A percentile compares a stretch with the other conserved stretches of the same genome.
phyloP scores from a whole-genome alignment of 2,329 filamentous ascomycete species.

The Sordariomycetes sp. region DNA sequence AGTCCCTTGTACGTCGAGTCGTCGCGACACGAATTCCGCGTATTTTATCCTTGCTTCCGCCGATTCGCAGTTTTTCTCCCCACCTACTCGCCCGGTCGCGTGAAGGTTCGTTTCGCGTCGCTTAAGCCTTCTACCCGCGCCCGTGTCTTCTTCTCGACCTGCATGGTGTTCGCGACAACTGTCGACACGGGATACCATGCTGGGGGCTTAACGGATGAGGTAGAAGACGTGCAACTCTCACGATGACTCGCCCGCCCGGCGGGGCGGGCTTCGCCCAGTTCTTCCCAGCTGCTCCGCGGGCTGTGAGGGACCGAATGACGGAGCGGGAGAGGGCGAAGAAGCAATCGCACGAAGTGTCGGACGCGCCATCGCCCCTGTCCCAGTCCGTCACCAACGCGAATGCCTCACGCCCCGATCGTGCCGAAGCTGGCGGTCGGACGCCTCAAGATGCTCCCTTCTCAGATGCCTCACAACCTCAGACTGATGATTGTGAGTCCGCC shows the following conservation, averaged over 20 bases:
- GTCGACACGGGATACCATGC: slow-evolving; percentile 37
- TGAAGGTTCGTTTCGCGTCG: slow-evolving; percentile 15
- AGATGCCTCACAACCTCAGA: slow-evolving; percentile 21
- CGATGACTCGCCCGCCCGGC: slow-evolving; percentile 66
- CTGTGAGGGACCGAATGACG: slow-evolving; percentile 42
- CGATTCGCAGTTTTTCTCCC: slow-evolving; percentile 3
- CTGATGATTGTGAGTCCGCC: slow-evolving; percentile 44
- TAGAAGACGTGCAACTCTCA: slow-evolving; percentile 34
- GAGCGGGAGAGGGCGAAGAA: slow-evolving; percentile 44
- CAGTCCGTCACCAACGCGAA: slow-evolving; percentile 10
- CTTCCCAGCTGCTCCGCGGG: slow-evolving; percentile 66
- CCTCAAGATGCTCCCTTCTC: slow-evolving; percentile 11
- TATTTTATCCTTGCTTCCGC: background rate
- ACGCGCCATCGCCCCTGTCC: slow-evolving; percentile 4
- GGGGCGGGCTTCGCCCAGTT: slow-evolving; percentile 74
- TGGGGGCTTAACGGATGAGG: slow-evolving; percentile 36
- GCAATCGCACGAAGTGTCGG: slow-evolving; percentile 13
- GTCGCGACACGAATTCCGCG: background rate
- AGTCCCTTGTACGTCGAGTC: background rate
- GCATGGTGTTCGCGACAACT: slow-evolving; percentile 6
- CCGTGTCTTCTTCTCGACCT: background rate
- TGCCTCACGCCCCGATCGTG: slow-evolving; percentile 8
- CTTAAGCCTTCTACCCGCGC: background rate
- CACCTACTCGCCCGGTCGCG: slow-evolving; percentile 21
- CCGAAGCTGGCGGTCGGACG: slow-evolving; percentile 5